These are phyloP conservation scores for Elaeis guineensis DNA, from an alignment of 176 grass and related monocot genomes.

Conservation along the genomic window DNA sequence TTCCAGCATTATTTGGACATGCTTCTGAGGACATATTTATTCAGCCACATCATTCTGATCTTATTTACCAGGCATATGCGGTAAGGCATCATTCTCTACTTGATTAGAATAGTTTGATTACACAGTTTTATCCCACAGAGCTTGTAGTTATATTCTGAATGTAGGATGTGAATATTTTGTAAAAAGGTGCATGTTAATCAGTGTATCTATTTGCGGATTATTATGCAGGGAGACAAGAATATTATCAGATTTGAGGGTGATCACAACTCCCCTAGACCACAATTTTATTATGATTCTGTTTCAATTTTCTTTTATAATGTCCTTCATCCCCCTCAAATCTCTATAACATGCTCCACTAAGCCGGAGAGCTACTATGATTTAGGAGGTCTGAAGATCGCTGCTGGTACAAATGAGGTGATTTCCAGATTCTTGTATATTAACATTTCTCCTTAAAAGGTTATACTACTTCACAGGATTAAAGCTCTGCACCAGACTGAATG, in stretches of 20 bases:
- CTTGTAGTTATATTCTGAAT: too few species aligned
- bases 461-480: too few species aligned
- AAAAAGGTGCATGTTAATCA: too few species aligned
- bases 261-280: conserved; percentile 88
- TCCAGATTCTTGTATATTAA: conserved; percentile 19
- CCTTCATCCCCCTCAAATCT: conserved; percentile 75
- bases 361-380: conserved; percentile 70
- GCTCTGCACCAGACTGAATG: too few species aligned
- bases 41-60: conserved; percentile 69
- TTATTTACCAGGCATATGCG: conserved; percentile 76
- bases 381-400: conserved; percentile 49
- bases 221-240: conserved; percentile 86
- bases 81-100: conserved; percentile 32
- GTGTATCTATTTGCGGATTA: background rate
- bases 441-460: background rate
- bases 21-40: conserved; percentile 93
- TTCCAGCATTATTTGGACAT: conserved; percentile 94
- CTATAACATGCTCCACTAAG: conserved; percentile 61
- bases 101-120: background rate
- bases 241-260: conserved; percentile 96
- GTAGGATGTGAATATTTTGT: background rate
- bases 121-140: too few species aligned
- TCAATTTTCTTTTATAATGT: conserved; percentile 98
- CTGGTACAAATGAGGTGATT: conserved; percentile 73
- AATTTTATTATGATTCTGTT: conserved; percentile 99